Evolutionary conservation across 2,329 filamentous ascomycete species (phyloP).

Genomic region (Lachnellula arida): DNA sequence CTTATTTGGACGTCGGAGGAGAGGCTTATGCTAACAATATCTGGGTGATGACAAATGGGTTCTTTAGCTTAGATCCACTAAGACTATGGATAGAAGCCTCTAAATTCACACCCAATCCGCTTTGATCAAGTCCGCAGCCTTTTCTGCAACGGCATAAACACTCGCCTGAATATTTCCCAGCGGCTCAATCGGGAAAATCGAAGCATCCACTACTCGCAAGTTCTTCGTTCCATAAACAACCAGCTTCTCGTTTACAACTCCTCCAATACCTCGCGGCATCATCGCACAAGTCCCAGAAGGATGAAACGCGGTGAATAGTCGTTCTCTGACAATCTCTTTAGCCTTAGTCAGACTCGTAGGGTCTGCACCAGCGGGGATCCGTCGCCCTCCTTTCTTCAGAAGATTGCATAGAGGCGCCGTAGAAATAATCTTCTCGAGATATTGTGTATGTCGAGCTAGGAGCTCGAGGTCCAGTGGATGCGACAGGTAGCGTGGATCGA

Average conservation of each 20-base stretch:
- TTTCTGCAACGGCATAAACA: not conserved
- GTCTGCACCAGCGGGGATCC: slow-evolving; percentile 36
- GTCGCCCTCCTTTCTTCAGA: slow-evolving; percentile 38
- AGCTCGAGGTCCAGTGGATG: slow-evolving; percentile 37
- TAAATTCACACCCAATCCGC: not conserved
- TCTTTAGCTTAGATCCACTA: too few species aligned
- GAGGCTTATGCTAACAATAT: too few species aligned
- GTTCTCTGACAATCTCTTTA: slow-evolving; percentile 44
- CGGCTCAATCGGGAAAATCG: slow-evolving; percentile 46
- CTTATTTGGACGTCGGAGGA: too few species aligned
- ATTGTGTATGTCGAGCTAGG: slow-evolving; percentile 1
- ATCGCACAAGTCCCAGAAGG: slow-evolving; percentile 51
- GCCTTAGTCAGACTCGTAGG: slow-evolving; percentile 33
- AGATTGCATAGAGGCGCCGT: slow-evolving; percentile 14
- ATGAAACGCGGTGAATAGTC: slow-evolving; percentile 47
- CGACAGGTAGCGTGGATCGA: slow-evolving; percentile 40
- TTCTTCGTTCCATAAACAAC: slow-evolving; percentile 49
- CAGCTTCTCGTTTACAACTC: slow-evolving; percentile 52
- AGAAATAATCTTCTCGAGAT: slow-evolving; percentile 25
- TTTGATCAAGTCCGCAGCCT: not conserved
- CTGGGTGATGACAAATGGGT: too few species aligned
- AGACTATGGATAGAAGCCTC: too few species aligned
- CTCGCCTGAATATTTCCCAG: not conserved
- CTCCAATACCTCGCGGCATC: slow-evolving; percentile 47
- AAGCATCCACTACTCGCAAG: slow-evolving; percentile 57